phyloP scores from a whole-genome alignment of 768 basidiomycete genomes.

The Mycena galericulata region DNA sequence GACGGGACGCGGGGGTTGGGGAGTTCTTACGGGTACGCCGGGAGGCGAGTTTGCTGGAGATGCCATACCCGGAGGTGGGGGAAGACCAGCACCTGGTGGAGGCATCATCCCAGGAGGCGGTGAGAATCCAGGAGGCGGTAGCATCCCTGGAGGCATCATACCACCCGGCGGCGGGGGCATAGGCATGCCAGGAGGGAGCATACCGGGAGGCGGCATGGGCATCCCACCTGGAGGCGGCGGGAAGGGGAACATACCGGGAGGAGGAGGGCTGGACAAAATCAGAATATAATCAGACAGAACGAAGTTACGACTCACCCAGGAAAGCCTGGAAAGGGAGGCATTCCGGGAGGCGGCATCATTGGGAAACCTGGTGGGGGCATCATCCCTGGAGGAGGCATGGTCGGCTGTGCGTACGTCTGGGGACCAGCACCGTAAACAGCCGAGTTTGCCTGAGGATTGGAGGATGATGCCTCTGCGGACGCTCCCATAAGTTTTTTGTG shows the following conservation, averaged over 20 bases:
- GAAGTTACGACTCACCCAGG: conserved; percentile 17
- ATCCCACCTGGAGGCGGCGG: conserved; percentile 64
- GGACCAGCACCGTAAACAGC: conserved; percentile 82
- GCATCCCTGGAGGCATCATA: conserved; percentile 51
- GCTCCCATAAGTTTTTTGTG: conserved; percentile 94
- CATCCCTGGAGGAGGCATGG: conserved; percentile 48
- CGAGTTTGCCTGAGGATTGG: conserved; percentile 48
- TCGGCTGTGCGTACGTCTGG: conserved; percentile 72
- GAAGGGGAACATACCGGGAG: conserved; percentile 57
- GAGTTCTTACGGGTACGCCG: conserved; percentile 43
- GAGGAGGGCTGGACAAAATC: conserved; percentile 5
- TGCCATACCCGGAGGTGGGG: conserved; percentile 31
- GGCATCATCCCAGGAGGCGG: conserved; percentile 48
- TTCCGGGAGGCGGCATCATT: conserved; percentile 45
- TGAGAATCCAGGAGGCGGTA: conserved; percentile 51
- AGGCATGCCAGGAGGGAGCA: conserved; percentile 64
- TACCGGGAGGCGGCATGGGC: conserved; percentile 46
- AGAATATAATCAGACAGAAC: background rate
- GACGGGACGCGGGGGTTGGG: conserved; percentile 34
- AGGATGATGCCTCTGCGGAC: conserved; percentile 51
- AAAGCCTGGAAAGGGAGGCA: conserved; percentile 40
- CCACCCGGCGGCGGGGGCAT: conserved; percentile 44
- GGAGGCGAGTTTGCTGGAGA: conserved; percentile 9
- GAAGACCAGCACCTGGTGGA: conserved; percentile 36
- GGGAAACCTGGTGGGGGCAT: conserved; percentile 33